These are phyloP conservation scores for Selaginella moellendorffii DNA, from an alignment of 75 land plant genomes.

Conservation along the genomic window DNA sequence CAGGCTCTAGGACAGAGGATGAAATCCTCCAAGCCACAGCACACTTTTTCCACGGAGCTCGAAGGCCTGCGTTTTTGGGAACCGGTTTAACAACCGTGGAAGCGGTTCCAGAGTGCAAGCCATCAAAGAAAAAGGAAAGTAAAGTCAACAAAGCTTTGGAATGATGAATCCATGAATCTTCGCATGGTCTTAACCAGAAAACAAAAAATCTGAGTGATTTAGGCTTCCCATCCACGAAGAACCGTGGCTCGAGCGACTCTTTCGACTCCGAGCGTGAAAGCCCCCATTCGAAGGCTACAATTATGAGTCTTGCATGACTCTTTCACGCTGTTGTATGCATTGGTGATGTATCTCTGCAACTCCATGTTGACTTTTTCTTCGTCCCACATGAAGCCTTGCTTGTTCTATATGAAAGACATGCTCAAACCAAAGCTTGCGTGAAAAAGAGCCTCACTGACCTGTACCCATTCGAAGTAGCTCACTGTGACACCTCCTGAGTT, in stretches of 20 bases:
- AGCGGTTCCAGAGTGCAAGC: slow-evolving; percentile 5
- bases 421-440: background rate
- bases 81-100: slow-evolving; percentile 7
- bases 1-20: background rate
- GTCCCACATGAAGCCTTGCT: slow-evolving; percentile 95
- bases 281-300: slow-evolving; percentile 86
- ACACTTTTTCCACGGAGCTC: background rate
- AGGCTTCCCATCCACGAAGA: slow-evolving; percentile 40
- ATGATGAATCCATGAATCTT: no score
- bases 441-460: slow-evolving; percentile 25
- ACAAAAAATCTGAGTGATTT: no score
- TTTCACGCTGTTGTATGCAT: slow-evolving; percentile 17
- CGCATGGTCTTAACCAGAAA: no score
- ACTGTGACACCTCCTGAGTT: slow-evolving; percentile 78
- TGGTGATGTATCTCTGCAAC: slow-evolving; percentile 23
- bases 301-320: slow-evolving; percentile 49
- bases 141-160: no score
- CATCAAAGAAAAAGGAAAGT: slow-evolving; percentile 10
- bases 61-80: background rate
- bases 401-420: slow-evolving; percentile 33
- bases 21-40: background rate
- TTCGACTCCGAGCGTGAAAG: slow-evolving; percentile 23
- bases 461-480: slow-evolving; percentile 90
- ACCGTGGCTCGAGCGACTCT: slow-evolving; percentile 48
- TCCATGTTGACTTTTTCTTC: slow-evolving; percentile 32